phyloP scores from a whole-genome alignment of 2,329 filamentous ascomycete genomes.

The Drechslerella coelobrocha region DNA sequence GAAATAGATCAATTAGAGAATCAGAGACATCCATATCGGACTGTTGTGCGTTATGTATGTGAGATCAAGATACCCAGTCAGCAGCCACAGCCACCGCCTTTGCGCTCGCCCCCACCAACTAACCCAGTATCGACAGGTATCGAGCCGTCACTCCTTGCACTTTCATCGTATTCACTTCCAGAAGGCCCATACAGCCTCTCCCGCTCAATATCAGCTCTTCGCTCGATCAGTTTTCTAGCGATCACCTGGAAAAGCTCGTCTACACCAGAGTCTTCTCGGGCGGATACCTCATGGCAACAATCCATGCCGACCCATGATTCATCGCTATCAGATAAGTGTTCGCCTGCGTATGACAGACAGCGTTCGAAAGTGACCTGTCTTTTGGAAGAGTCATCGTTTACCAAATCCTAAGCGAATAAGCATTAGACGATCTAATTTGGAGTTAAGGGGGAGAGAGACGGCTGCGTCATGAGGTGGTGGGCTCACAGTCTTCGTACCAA shows the following conservation, averaged over 20 bases:
- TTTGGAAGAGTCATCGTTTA: constrained; percentile 77
- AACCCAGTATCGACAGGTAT: constrained; percentile 25
- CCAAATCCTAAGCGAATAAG: constrained; percentile 69
- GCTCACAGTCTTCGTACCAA: constrained; percentile 77
- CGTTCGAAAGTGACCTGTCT: constrained; percentile 91
- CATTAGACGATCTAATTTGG: not conserved
- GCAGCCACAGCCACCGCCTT: constrained; percentile 32
- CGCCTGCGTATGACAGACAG: constrained; percentile 87
- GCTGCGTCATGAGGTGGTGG: not conserved
- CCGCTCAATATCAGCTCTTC: constrained; percentile 53
- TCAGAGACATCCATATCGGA: too few relatives aligned
- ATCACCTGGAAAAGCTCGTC: constrained; percentile 95
- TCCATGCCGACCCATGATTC: constrained; percentile 77
- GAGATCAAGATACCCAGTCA: not conserved
- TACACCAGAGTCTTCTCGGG: constrained; percentile 69
- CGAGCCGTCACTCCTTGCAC: constrained; percentile 29
- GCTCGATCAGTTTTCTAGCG: constrained; percentile 81
- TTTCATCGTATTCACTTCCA: constrained; percentile 42
- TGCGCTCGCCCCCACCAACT: constrained; percentile 18
- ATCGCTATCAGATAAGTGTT: constrained; percentile 60
- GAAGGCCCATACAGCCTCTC: constrained; percentile 48
- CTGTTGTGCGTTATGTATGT: too few relatives aligned
- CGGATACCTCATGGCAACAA: constrained; percentile 94
- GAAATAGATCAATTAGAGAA: too few relatives aligned
- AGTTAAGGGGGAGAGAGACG: not conserved